These are phyloP conservation scores for Salvia splendens DNA, from an alignment of 257 asterid species.

Conservation along the genomic window DNA sequence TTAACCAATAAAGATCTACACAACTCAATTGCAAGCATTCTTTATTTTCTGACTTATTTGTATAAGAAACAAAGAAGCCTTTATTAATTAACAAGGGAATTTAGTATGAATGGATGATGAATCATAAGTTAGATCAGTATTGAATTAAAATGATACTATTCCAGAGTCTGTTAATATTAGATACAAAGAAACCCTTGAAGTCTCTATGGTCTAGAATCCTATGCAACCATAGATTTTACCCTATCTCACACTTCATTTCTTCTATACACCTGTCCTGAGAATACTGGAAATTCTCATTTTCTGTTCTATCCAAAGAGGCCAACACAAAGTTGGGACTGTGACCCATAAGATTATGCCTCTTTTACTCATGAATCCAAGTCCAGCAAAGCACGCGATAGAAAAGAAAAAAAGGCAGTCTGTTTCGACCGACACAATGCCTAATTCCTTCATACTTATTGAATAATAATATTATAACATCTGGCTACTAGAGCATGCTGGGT, in stretches of 20 bases:
- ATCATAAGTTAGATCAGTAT: background rate
- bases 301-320: background rate
- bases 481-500: background rate
- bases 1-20: background rate
- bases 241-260: background rate
- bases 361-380: background rate
- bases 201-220: background rate
- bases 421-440: background rate
- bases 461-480: background rate
- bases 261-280: background rate
- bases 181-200: background rate
- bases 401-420: constrained; percentile 1
- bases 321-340: background rate
- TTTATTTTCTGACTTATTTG: background rate
- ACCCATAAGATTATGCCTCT: background rate
- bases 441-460: background rate
- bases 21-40: background rate
- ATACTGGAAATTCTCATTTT: background rate
- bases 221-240: background rate
- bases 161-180: background rate
- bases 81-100: background rate
- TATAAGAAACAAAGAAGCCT: too few species aligned
- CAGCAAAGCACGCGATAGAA: background rate
- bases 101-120: background rate
- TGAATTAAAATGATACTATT: background rate